Evolutionary conservation across 2,329 filamentous ascomycete species (phyloP).

Genomic region (Elsinoe australis): DNA sequence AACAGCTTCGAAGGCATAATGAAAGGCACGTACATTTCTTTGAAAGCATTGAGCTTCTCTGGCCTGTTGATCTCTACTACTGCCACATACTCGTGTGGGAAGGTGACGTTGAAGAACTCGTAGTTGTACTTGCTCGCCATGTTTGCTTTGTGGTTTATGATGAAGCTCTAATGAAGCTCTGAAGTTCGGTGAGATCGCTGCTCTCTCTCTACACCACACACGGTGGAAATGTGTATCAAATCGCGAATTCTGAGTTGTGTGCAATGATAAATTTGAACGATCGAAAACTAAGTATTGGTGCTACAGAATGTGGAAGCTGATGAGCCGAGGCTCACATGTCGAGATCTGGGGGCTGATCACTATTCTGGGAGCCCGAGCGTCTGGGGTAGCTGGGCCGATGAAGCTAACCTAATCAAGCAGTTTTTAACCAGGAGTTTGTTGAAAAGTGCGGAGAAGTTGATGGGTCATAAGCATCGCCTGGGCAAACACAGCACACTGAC

Average conservation of each 20-base stretch:
- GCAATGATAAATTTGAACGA: neutral
- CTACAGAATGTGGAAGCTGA: neutral
- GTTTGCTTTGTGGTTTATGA: neutral
- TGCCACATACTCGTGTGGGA: conserved; percentile 65
- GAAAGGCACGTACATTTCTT: conserved; percentile 47
- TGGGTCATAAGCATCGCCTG: too few species aligned
- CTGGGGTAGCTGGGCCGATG: too few species aligned
- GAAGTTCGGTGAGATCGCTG: too few species aligned
- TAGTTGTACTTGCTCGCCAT: conserved; percentile 36
- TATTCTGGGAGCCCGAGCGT: neutral
- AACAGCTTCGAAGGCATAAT: conserved; percentile 3
- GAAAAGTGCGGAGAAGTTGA: too few species aligned
- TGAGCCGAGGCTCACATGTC: conserved; percentile 8
- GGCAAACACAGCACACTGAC: too few species aligned
- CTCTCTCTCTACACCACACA: too few species aligned
- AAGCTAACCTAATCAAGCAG: neutral
- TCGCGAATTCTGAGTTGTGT: neutral
- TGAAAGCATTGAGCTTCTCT: conserved; percentile 80
- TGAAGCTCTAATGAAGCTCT: neutral
- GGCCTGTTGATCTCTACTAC: conserved; percentile 89
- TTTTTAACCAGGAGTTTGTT: too few species aligned
- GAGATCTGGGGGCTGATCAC: too few species aligned
- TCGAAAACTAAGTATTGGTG: neutral
- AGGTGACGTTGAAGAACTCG: conserved; percentile 66
- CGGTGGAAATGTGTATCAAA: too few species aligned